A percentile compares a stretch with the other conserved stretches of the same genome.
These are phyloP conservation scores for Aspergillus nidulans DNA, from an alignment of 495 filamentous ascomycete species.

Conservation along the genomic window DNA sequence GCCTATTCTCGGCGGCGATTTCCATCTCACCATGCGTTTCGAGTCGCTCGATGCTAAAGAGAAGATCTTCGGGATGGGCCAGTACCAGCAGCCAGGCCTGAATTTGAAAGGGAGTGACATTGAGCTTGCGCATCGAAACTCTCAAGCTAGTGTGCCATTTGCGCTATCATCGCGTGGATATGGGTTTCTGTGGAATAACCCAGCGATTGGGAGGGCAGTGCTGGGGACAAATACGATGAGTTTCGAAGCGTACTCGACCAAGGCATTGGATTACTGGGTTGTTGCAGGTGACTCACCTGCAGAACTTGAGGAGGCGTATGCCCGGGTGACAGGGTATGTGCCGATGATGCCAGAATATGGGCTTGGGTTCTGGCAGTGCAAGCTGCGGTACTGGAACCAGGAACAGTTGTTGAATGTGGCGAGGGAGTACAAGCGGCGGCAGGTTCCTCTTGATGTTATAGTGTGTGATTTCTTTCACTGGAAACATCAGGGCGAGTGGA, in stretches of 20 bases:
- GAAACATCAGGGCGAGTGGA: conserved; percentile 56
- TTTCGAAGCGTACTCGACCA: conserved; percentile 53
- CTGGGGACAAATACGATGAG: conserved; percentile 54
- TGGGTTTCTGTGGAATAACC: conserved; percentile 58
- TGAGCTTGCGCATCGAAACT: conserved; percentile 58
- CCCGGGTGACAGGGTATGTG: conserved; percentile 45
- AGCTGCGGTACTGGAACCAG: conserved; percentile 56
- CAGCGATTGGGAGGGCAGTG: conserved; percentile 50
- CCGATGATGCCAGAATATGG: conserved; percentile 62
- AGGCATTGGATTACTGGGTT: conserved; percentile 54
- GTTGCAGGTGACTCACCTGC: conserved; percentile 50
- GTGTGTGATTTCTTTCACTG: conserved; percentile 61
- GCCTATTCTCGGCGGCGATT: conserved; percentile 47
- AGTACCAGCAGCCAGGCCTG: conserved; percentile 55
- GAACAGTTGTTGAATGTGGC: conserved; percentile 52
- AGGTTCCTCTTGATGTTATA: conserved; percentile 53
- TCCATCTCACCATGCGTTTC: conserved; percentile 49
- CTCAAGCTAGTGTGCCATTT: conserved; percentile 56
- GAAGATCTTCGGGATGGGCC: conserved; percentile 59
- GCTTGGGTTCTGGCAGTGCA: conserved; percentile 60
- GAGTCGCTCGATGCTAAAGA: conserved; percentile 48
- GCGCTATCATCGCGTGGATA: conserved; percentile 50
- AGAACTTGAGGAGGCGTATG: conserved; percentile 50
- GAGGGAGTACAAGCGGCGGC: conserved; percentile 46
- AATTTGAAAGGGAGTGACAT: conserved; percentile 54